These are phyloP conservation scores for Phytophthora sansomeana DNA, from an alignment of 352 stramenopile species.

Conservation along the genomic window DNA sequence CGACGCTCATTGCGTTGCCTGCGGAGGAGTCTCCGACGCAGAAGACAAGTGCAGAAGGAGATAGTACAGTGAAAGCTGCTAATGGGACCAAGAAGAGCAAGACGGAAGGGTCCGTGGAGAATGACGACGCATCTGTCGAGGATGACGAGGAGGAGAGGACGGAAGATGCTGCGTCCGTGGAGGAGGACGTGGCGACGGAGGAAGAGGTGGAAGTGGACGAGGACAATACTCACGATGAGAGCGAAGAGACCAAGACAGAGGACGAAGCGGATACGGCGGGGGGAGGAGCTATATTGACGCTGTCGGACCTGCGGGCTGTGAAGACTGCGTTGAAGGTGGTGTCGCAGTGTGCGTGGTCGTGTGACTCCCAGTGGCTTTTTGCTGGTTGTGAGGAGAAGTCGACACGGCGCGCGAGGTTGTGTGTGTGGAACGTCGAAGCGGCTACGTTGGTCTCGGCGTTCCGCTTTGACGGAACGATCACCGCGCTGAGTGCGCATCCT, in stretches of 20 bases:
- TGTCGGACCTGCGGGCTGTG: conserved; percentile 60
- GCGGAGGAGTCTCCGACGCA: conserved; percentile 15
- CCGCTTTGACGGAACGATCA: conserved; percentile 66
- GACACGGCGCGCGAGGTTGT: conserved; percentile 60
- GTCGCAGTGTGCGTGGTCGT: conserved; percentile 71
- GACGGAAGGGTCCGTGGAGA: conserved; percentile 43
- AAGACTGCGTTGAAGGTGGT: conserved; percentile 72
- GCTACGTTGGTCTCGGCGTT: conserved; percentile 67
- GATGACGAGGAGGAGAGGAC: conserved; percentile 50
- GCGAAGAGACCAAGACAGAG: conserved; percentile 29
- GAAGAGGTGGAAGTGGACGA: conserved; percentile 44
- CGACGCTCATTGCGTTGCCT: conserved; percentile 65
- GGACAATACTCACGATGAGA: conserved; percentile 16
- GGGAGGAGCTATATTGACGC: conserved; percentile 36
- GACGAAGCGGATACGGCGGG: conserved; percentile 20
- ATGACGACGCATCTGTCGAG: conserved; percentile 44
- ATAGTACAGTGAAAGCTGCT: conserved; percentile 2
- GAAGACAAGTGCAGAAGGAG: conserved; percentile 1
- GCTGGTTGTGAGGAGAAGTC: conserved; percentile 76
- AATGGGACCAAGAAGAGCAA: conserved; percentile 25
- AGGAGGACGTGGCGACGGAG: conserved; percentile 45
- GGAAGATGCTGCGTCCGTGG: conserved; percentile 38
- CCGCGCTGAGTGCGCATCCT: conserved; percentile 63
- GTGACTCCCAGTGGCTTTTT: conserved; percentile 65
- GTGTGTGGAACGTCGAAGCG: conserved; percentile 72